Conservation (phyloP, 225 moss, liverwort and hornwort genomes). For the Marchantia paleacea region DNA sequence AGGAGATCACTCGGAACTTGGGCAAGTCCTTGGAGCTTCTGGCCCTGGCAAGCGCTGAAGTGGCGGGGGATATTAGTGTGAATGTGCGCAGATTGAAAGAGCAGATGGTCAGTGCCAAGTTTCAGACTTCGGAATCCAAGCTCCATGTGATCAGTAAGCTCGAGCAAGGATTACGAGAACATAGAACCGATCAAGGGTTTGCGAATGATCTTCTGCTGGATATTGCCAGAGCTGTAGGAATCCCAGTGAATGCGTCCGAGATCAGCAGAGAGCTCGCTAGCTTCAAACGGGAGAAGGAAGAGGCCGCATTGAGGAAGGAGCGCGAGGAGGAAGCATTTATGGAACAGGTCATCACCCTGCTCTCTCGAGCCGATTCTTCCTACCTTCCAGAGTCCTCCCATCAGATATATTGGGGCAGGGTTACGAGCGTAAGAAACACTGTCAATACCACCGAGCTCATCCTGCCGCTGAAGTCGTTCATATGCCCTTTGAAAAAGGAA, state of each 20-base stretch:
- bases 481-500: constrained; percentile 33
- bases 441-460: constrained; percentile 16
- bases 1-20: constrained; percentile 32
- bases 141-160: constrained; percentile 34
- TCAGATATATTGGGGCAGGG: constrained; percentile 15
- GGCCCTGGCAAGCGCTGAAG: constrained; percentile 40
- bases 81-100: constrained; percentile 29
- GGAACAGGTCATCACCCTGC: constrained; percentile 48
- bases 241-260: constrained; percentile 24
- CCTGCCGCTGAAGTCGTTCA: constrained; percentile 25
- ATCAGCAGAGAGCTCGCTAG: constrained; percentile 36
- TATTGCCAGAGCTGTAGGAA: constrained; percentile 38
- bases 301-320: constrained; percentile 31
- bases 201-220: constrained; percentile 37
- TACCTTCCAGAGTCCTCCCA: constrained; percentile 20
- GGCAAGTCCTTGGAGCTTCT: constrained; percentile 42
- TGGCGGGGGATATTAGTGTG: constrained; percentile 29
- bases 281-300: constrained; percentile 39
- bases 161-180: constrained; percentile 34
- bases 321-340: constrained; percentile 37
- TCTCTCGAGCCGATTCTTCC: constrained; percentile 27
- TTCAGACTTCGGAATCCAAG: constrained; percentile 35
- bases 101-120: constrained; percentile 35
- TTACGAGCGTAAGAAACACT: constrained; percentile 13
- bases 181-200: constrained; percentile 37